Percentiles rank a stretch among this genome's conserved stretches.
Conservation (phyloP, 2,329 filamentous ascomycete species). For the Colletotrichum sidae region DNA sequence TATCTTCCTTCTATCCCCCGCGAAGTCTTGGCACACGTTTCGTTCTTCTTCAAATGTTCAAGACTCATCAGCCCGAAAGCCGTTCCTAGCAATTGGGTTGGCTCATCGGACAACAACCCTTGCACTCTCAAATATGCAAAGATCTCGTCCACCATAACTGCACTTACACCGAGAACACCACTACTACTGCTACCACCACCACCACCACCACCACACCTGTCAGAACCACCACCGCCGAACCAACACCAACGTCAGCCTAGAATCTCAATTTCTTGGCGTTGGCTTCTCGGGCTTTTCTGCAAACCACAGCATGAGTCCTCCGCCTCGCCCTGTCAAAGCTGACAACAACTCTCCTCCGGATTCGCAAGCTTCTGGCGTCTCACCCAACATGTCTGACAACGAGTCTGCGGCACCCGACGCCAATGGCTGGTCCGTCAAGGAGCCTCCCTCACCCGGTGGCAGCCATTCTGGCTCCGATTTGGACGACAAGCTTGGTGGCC, state of each 20-base stretch:
- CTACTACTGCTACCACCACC: background rate
- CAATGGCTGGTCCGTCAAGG: conserved; percentile 49
- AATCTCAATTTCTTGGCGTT: conserved; percentile 4
- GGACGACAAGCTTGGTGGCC: conserved; percentile 46
- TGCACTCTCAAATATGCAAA: conserved; percentile 35
- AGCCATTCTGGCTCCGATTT: conserved; percentile 58
- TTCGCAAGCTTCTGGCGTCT: conserved; percentile 40
- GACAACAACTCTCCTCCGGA: conserved; percentile 32
- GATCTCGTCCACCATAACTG: conserved; percentile 34
- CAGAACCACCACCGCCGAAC: conserved; percentile 21
- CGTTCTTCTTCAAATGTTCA: conserved; percentile 37
- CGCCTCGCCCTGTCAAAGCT: conserved; percentile 35
- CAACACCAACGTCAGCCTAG: conserved; percentile 37
- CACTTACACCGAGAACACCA: conserved; percentile 36
- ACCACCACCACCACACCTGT: background rate
- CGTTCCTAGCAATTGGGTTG: conserved; percentile 36
- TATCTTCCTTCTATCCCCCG: conserved; percentile 37
- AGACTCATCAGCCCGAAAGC: conserved; percentile 36
- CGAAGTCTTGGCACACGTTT: conserved; percentile 37
- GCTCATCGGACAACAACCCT: conserved; percentile 35
- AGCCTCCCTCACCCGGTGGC: conserved; percentile 54
- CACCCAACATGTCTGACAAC: conserved; percentile 57
- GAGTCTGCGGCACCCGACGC: conserved; percentile 51
- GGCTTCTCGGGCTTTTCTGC: background rate
- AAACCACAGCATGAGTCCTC: conserved; percentile 37